These are phyloP conservation scores for Diaporthe citrichinensis DNA, from an alignment of 2,329 filamentous ascomycete genomes.

Conservation along the genomic window DNA sequence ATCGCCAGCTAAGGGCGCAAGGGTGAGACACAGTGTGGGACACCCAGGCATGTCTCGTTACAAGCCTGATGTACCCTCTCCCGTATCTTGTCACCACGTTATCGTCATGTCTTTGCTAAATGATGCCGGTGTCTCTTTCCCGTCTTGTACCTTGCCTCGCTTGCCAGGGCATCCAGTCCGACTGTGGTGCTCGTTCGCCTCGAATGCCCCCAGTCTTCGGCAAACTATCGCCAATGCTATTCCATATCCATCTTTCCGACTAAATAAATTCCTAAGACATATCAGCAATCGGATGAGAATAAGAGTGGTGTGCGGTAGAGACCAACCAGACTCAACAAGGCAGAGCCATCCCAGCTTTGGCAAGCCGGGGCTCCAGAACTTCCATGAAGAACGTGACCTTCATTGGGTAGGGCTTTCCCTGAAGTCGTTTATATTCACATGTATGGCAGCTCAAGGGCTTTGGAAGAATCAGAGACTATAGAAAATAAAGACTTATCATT, in stretches of 20 bases:
- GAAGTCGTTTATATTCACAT: neutral
- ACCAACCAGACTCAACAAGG: neutral
- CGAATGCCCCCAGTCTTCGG: neutral
- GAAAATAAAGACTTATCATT: neutral
- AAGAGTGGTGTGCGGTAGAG: too few relatives aligned
- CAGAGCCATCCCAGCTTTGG: neutral
- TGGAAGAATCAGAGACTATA: neutral
- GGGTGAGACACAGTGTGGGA: conserved; percentile 7
- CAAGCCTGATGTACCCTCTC: neutral
- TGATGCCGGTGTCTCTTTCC: neutral
- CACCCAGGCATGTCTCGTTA: too few relatives aligned
- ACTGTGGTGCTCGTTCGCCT: neutral
- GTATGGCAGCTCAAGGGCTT: neutral
- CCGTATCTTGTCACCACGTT: neutral
- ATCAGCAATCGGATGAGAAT: neutral
- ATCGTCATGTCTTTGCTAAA: neutral
- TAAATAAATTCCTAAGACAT: neutral
- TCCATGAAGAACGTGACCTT: neutral
- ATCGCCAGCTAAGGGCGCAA: neutral
- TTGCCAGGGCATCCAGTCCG: neutral
- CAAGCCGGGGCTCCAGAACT: neutral
- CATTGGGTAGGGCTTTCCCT: neutral
- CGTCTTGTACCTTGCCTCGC: neutral
- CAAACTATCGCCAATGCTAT: neutral
- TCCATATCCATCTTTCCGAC: neutral